Percentiles rank a stretch among this genome's conserved stretches.
Conservation (phyloP, 2,329 filamentous ascomycete genomes). For the Penicillium hordei region DNA sequence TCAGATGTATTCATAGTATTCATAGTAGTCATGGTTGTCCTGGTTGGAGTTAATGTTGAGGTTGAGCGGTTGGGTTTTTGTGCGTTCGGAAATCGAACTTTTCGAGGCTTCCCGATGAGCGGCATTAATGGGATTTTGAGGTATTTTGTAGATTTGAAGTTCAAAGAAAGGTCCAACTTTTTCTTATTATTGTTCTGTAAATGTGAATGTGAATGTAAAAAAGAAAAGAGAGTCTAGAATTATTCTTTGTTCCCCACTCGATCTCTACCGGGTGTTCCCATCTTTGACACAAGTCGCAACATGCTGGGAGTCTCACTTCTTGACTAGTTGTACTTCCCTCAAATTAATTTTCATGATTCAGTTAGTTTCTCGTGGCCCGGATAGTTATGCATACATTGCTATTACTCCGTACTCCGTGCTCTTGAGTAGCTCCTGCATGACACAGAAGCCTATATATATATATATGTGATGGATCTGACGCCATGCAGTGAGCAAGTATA, state of each 20-base stretch:
- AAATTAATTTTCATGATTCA: background rate
- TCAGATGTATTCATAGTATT: background rate
- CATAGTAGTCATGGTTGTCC: conserved; percentile 11
- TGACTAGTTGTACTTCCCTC: background rate
- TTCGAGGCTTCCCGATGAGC: conserved; percentile 36
- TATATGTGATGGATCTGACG: conserved; percentile 6
- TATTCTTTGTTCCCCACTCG: conserved; percentile 1
- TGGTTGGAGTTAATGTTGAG: conserved; percentile 3
- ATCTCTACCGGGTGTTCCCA: background rate
- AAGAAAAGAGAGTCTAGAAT: background rate
- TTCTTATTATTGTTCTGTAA: conserved; percentile 13
- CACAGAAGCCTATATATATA: background rate
- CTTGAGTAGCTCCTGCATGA: conserved; percentile 8
- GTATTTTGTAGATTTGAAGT: background rate
- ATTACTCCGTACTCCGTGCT: background rate
- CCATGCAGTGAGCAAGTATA: background rate
- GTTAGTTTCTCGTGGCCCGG: background rate
- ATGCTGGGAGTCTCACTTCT: too few relatives aligned
- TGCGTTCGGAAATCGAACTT: conserved; percentile 39
- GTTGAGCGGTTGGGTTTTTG: conserved; percentile 19
- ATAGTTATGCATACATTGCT: background rate
- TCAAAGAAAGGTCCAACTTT: background rate
- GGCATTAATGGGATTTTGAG: conserved; percentile 32
- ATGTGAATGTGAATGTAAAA: conserved; percentile 6
- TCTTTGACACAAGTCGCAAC: background rate